Conservation (phyloP, 345 rosid genomes). For the Microcos paniculata region DNA sequence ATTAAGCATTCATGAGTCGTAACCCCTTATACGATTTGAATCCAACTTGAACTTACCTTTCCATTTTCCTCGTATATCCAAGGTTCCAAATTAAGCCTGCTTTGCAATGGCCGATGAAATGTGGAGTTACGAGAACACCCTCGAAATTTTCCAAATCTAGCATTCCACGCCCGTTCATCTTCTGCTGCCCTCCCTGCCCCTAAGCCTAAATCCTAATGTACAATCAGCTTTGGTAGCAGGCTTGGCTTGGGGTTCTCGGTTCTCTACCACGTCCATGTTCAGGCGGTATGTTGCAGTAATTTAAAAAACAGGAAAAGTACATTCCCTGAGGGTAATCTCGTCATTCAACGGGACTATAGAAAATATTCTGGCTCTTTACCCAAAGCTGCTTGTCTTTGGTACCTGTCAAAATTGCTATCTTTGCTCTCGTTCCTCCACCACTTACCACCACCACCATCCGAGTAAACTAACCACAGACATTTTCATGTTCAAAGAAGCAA, state of each 20-base stretch:
- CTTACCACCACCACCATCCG: neutral
- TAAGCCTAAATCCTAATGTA: too few relatives aligned
- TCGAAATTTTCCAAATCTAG: neutral
- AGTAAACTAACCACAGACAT: neutral
- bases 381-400: constrained; percentile 21
- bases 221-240: neutral
- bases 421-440: constrained; percentile 11
- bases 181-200: too few relatives aligned
- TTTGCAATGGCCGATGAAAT: constrained; percentile 18
- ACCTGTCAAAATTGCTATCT: neutral
- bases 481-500: constrained; percentile 1
- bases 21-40: neutral
- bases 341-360: constrained; percentile 20
- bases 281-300: neutral
- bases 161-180: neutral
- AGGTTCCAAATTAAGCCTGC: neutral
- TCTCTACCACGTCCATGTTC: neutral
- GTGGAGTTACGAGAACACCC: constrained; percentile 25
- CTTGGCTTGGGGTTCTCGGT: too few relatives aligned
- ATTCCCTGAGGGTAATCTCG: constrained; percentile 22
- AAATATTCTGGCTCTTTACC: constrained; percentile 28
- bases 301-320: constrained; percentile 7
- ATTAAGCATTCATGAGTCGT: neutral
- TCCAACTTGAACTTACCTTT: neutral
- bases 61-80: neutral